Evolutionary conservation across 148 eudicot genomes (phyloP), one percentile per base, ranked within the genome.

Genomic region (Suaeda aralocaspica): DNA sequence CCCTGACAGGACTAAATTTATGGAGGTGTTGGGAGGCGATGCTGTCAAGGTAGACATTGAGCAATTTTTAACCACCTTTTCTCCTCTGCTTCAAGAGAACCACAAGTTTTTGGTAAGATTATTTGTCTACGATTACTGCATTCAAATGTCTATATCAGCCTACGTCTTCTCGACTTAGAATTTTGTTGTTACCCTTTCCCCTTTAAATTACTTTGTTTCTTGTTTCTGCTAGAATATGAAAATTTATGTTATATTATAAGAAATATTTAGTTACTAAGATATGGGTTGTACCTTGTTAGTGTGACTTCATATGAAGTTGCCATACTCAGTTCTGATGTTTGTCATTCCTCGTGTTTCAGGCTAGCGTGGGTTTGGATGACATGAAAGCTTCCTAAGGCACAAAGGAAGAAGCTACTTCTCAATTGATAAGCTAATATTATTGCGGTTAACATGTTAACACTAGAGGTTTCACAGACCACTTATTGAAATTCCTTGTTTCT

Each of bases 1-100:
- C 67, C 97, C 96, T 2, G 92, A 92, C 31, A 89, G 96, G 82
- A 89, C 81, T 64, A 92, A 83, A 83, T 92, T 92, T 72, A 82
- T 92, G 86, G 96, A 86, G 69, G 84, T 92, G 63, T 62, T 92
- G 28, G 88, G 90, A 6, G 77, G 84, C 57, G 89, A 78, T 34
- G 81, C 85, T 49, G 66, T 82, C 52, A 72, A 79, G 65, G 73
- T 51, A 36, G 96, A 89, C 57, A 85, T 92, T 79, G 88, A 86
- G 69, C 76, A 74, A 11, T 89, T 92, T 60, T 80, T 86, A 86
- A 73, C 81, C 29, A 73, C 72, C 25, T 89, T 92, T 52, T 84
- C 86, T 39, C 96, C 96, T 1, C 56, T 81, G 55, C 89, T 92
- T 49, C 64, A 69, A 65, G 80, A 87, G 65, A 89, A 87, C 77